Conservation (phyloP, 2,329 filamentous ascomycete genomes). For the Dryadomyces quercivorus region DNA sequence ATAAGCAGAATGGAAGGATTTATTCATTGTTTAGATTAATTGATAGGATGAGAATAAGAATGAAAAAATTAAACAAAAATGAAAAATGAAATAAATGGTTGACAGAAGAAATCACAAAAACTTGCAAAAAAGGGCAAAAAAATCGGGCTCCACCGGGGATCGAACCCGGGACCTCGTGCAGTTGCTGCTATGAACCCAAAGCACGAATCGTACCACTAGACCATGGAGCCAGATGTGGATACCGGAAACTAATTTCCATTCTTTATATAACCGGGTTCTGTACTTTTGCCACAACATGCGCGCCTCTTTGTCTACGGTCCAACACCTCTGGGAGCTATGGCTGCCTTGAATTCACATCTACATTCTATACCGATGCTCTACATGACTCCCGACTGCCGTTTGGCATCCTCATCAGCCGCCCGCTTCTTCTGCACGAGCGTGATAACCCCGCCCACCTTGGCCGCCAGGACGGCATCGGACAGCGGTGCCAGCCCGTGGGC, state of each 20-base stretch:
- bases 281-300: no score
- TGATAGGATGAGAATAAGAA: no score
- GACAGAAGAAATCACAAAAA: not conserved
- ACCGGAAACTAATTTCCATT: not conserved
- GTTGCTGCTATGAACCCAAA: constrained; percentile 11
- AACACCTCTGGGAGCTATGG: not conserved
- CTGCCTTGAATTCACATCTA: no score
- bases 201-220: constrained; percentile 15
- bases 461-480: not conserved
- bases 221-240: constrained; percentile 7
- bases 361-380: no score
- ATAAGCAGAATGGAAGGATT: no score
- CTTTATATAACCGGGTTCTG: not conserved
- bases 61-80: not conserved
- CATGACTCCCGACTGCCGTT: not conserved
- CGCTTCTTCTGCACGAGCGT: not conserved
- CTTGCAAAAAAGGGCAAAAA: constrained; percentile 3
- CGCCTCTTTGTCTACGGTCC: not conserved
- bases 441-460: constrained; percentile 4
- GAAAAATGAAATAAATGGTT: not conserved
- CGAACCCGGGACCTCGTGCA: constrained; percentile 15
- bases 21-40: no score
- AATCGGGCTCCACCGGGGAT: constrained; percentile 13
- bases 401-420: not conserved
- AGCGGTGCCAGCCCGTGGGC: constrained; percentile 7